Base-by-base conservation (phyloP, 306 rosid species). In the Vigna mungo region DNA sequence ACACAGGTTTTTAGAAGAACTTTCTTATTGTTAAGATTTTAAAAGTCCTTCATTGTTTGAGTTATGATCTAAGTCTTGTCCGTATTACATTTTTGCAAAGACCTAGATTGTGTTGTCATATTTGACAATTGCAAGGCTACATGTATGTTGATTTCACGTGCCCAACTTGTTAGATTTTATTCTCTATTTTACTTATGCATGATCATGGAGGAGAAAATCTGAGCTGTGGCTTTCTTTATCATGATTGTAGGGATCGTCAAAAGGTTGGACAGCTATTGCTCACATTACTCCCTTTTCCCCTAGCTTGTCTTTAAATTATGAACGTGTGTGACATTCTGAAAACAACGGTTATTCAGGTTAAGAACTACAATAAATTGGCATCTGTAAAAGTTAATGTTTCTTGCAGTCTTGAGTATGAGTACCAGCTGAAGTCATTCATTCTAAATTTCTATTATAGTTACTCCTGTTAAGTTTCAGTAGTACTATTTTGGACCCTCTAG, bases 21-120 rank as follows among this genome's bases (percentile, higher is more conserved):
- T 41, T 55, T 80, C 43, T 44, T 36, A 17, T 71, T 72, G 30
- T 67, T 52, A 44, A 20, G 16, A 30, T 54, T 61, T 77, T 68
- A 18, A 70, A 43, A 36, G 4, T 61, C 36, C 21, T 56, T 70
- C 36, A 48, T 43, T 75, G 43, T 55, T 72, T 79, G 52, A 61
- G 60, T 43, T 53, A 27, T 67, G 27, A 43, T 53, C 27, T 20
- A 48, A 66, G 54, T 36, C 48, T n/a, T 66, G 53, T 34, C 30
- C 59, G 23, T 54, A 9, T 53, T 53, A 54, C 39, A 68, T 56
- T 43, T 44, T 68, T 27, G 32, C 37, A 32, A 11, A 23, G 56
- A 30, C 32, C 70, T 55, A 34, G 56, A 64, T 52, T 41, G 41
- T 39, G 9, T 18, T 48, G 7, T 51, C 16, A 7, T 47, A 47